Conservation (phyloP, 225 moss, liverwort and hornwort genomes). For the Pleurozium schreberi region DNA sequence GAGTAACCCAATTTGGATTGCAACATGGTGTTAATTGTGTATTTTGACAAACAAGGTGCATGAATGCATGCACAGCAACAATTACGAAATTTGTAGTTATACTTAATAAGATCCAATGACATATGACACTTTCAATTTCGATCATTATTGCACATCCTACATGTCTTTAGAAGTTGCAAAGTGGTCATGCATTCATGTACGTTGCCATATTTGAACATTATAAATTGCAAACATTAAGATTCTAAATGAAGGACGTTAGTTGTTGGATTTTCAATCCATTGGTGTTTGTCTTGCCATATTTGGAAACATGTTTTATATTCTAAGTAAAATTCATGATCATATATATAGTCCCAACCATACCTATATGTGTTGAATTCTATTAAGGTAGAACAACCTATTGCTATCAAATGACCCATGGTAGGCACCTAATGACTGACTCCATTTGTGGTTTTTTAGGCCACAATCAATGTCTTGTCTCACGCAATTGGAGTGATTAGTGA, state of each 20-base stretch:
- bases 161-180: not conserved
- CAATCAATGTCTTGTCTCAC: too few species aligned
- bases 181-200: not conserved
- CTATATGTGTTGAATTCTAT: not conserved
- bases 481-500: too few species aligned
- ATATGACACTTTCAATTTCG: not conserved
- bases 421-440: too few species aligned
- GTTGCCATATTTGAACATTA: not conserved
- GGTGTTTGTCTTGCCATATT: not conserved
- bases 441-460: too few species aligned
- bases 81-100: not conserved
- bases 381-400: too few species aligned
- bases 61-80: not conserved
- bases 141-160: not conserved
- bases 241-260: not conserved
- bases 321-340: rapidly evolving
- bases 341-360: rapidly evolving
- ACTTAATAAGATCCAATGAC: too few species aligned
- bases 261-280: not conserved
- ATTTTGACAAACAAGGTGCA: not conserved
- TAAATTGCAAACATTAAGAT: not conserved
- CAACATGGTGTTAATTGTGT: not conserved
- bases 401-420: too few species aligned
- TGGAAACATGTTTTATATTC: not conserved
- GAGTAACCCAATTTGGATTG: not conserved